Evolutionary conservation across 1,139 yeast species (phyloP).

Genomic region (Zygosaccharomyces pseudobailii): DNA sequence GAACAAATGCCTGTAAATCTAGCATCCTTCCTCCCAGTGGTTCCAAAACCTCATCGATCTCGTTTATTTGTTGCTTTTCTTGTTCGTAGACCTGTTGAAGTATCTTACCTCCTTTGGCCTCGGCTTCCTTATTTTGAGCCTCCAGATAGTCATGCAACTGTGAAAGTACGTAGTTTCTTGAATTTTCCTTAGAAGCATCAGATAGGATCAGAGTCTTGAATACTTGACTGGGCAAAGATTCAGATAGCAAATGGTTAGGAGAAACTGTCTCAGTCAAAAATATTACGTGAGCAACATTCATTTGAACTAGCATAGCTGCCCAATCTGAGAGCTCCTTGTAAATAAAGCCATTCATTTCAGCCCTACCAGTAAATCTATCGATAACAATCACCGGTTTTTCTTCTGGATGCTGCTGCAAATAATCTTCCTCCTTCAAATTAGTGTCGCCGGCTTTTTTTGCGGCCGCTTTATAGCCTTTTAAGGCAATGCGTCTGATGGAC

Average conservation of each 20-base stretch:
- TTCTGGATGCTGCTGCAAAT: conserved; percentile 80
- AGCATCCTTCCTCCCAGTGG: conserved; percentile 95
- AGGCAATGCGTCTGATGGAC: conserved; percentile 69
- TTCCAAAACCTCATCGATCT: conserved; percentile 52
- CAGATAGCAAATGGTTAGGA: conserved; percentile 59
- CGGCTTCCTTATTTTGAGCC: conserved; percentile 18
- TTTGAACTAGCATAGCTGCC: conserved; percentile 72
- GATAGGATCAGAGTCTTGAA: conserved; percentile 69
- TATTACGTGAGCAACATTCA: conserved; percentile 84
- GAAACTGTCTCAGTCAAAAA: conserved; percentile 84
- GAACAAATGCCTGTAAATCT: conserved; percentile 83
- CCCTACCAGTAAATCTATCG: conserved; percentile 60
- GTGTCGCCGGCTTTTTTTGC: conserved; percentile 29
- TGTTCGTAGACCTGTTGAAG: conserved; percentile 12
- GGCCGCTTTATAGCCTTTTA: conserved; percentile 39
- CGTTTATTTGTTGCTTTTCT: conserved; percentile 21
- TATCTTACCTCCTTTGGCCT: conserved; percentile 18
- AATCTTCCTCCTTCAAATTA: conserved; percentile 67
- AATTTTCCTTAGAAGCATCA: conserved; percentile 73
- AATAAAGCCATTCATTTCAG: conserved; percentile 63
- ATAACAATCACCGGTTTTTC: conserved; percentile 82
- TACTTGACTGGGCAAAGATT: conserved; percentile 79
- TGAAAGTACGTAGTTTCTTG: conserved; percentile 63
- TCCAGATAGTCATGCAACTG: conserved; percentile 42
- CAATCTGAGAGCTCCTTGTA: conserved; percentile 79